phyloP scores from a whole-genome alignment of 805 yeast species.

The Dipodascopsis uninucleata region DNA sequence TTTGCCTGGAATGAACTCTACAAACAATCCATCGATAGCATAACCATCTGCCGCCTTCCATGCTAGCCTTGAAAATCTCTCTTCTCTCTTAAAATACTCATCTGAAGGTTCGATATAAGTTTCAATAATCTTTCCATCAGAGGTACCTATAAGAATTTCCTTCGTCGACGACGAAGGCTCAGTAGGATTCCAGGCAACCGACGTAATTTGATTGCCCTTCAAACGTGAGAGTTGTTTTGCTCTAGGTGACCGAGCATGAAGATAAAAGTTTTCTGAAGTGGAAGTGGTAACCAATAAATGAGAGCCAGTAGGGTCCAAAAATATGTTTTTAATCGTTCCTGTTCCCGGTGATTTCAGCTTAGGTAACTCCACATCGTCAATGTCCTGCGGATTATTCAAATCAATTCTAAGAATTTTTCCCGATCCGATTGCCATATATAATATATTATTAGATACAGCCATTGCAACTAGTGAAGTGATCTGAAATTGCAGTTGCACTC shows the following conservation, averaged over 20 bases:
- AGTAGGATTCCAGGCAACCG: constrained; percentile 44
- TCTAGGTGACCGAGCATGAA: constrained; percentile 42
- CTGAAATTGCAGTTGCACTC: constrained; percentile 52
- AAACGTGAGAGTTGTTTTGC: constrained; percentile 47
- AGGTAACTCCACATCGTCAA: constrained; percentile 40
- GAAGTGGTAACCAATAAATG: constrained; percentile 51
- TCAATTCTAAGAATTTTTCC: constrained; percentile 63
- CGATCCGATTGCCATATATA: constrained; percentile 51
- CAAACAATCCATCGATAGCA: constrained; percentile 29
- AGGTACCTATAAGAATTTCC: constrained; percentile 48
- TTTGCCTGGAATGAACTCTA: constrained; percentile 25
- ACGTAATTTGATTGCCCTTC: constrained; percentile 44
- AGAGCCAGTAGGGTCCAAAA: constrained; percentile 50
- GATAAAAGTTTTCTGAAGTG: constrained; percentile 47
- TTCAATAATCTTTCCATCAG: constrained; percentile 49
- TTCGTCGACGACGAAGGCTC: constrained; percentile 42
- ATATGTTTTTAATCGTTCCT: constrained; percentile 39
- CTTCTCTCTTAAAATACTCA: constrained; percentile 45
- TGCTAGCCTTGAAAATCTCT: constrained; percentile 41
- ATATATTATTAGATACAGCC: constrained; percentile 52
- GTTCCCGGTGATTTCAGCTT: constrained; percentile 31
- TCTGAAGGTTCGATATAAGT: constrained; percentile 44
- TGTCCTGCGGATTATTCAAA: constrained; percentile 59
- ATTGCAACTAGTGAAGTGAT: constrained; percentile 47
- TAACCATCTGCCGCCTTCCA: constrained; percentile 38